Conservation (phyloP, 495 filamentous ascomycete species). For the Aspergillus diversus region DNA sequence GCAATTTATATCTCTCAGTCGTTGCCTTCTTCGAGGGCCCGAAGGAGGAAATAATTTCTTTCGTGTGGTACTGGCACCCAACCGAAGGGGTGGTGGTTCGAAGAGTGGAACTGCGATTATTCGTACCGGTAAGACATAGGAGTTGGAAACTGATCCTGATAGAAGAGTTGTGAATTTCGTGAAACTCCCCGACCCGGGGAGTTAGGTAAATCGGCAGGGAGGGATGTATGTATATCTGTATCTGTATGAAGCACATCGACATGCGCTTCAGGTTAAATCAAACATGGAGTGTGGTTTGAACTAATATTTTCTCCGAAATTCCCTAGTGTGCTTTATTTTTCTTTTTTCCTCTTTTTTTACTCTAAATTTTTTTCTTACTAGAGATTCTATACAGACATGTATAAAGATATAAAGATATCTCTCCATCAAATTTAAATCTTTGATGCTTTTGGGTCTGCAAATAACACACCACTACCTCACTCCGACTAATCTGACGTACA, state of each 20-base stretch:
- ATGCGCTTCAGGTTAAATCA: no score
- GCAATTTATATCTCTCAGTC: constrained; percentile 2
- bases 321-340: neutral
- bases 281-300: no score
- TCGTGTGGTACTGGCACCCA: neutral
- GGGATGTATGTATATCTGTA: neutral
- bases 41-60: neutral
- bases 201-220: neutral
- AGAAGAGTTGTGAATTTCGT: neutral
- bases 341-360: constrained; percentile 1
- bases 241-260: neutral
- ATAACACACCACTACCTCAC: neutral
- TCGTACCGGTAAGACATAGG: neutral
- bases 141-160: neutral
- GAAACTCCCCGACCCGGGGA: neutral
- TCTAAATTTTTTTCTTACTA: neutral
- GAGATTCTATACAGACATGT: no score
- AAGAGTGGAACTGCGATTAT: neutral
- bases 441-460: neutral
- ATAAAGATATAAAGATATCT: no score
- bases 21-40: constrained; percentile 9
- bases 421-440: no score
- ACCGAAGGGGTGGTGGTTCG: neutral
- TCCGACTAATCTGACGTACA: constrained; percentile 19
- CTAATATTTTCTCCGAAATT: no score